Percentiles rank a stretch among this genome's conserved stretches.
Evolutionary conservation across 495 filamentous ascomycete species (phyloP).

Genomic region (Entonaema liquescens): DNA sequence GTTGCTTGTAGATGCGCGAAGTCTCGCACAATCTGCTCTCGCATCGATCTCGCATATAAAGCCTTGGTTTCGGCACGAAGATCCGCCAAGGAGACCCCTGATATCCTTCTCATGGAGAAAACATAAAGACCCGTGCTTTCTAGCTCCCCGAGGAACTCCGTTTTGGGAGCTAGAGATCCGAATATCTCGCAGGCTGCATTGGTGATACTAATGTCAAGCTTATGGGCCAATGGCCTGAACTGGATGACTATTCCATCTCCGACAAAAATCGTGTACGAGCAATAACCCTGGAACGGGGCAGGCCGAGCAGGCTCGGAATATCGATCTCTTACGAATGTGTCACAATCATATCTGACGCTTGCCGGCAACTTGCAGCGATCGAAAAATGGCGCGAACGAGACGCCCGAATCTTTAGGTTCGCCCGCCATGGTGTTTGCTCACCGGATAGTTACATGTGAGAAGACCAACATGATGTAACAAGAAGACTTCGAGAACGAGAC

Average conservation of each 20-base stretch:
- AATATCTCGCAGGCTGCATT: conserved; percentile 52
- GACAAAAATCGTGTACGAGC: conserved; percentile 60
- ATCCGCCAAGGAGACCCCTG: conserved; percentile 51
- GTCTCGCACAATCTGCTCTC: conserved; percentile 51
- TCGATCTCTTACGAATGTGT: conserved; percentile 32
- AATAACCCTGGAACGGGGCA: conserved; percentile 58
- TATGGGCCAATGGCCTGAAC: conserved; percentile 56
- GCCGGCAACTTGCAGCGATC: conserved; percentile 39
- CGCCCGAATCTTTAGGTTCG: conserved; percentile 36
- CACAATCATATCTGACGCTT: conserved; percentile 39
- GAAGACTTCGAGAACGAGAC: conserved; percentile 4
- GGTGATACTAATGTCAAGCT: conserved; percentile 53
- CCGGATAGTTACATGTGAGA: not conserved
- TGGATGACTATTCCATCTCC: conserved; percentile 55
- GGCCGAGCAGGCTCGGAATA: conserved; percentile 38
- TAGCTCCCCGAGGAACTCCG: conserved; percentile 38
- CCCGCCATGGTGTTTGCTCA: conserved; percentile 31
- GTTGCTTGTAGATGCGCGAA: conserved; percentile 55
- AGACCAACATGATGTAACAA: conserved; percentile 9
- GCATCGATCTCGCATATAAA: conserved; percentile 21
- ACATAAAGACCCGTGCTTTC: conserved; percentile 42
- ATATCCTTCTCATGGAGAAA: conserved; percentile 55
- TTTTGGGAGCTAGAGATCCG: conserved; percentile 50
- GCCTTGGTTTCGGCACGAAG: conserved; percentile 34
- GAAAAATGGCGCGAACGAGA: conserved; percentile 37